A percentile compares a stretch with the other conserved stretches of the same genome.
These are phyloP conservation scores for Pontederia crassipes DNA, from an alignment of 176 grass and related monocot genomes.

Conservation along the genomic window DNA sequence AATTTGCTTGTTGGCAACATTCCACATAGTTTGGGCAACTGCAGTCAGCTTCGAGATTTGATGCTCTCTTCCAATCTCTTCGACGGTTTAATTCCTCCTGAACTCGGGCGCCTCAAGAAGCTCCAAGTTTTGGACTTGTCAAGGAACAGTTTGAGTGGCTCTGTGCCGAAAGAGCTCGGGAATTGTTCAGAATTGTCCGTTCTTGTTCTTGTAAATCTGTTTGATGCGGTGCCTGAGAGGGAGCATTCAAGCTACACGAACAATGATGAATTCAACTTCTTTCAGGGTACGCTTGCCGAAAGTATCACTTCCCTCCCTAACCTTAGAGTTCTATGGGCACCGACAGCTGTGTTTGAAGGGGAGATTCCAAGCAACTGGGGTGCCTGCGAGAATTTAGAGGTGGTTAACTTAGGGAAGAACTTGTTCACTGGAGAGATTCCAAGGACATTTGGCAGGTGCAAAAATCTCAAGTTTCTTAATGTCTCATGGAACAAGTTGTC, in stretches of 20 bases:
- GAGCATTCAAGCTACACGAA: neutral
- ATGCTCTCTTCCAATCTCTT: conserved; percentile 59
- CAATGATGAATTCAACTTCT: conserved; percentile 50
- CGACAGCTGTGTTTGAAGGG: conserved; percentile 25
- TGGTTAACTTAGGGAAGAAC: conserved; percentile 46
- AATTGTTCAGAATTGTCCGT: conserved; percentile 50
- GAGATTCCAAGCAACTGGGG: conserved; percentile 43
- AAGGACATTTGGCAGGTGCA: conserved; percentile 27
- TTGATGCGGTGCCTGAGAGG: conserved; percentile 18
- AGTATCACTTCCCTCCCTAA: conserved; percentile 35
- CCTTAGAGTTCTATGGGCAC: conserved; percentile 47
- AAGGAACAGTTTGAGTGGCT: conserved; percentile 53
- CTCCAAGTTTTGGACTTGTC: conserved; percentile 67
- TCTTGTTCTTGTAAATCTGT: conserved; percentile 50
- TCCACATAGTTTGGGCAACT: conserved; percentile 50
- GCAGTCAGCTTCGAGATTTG: conserved; percentile 38
- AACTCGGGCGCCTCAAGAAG: conserved; percentile 50
- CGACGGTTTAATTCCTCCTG: conserved; percentile 51
- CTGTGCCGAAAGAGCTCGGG: conserved; percentile 47
- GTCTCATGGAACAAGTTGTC: conserved; percentile 46
- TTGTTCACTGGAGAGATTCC: conserved; percentile 39
- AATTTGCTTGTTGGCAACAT: conserved; percentile 43
- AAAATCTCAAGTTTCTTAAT: conserved; percentile 50
- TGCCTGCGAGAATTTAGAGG: conserved; percentile 33
- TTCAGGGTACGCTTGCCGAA: conserved; percentile 33